phyloP scores from a whole-genome alignment of 78 protist species.

The Mantamonas sphyraenae region DNA sequence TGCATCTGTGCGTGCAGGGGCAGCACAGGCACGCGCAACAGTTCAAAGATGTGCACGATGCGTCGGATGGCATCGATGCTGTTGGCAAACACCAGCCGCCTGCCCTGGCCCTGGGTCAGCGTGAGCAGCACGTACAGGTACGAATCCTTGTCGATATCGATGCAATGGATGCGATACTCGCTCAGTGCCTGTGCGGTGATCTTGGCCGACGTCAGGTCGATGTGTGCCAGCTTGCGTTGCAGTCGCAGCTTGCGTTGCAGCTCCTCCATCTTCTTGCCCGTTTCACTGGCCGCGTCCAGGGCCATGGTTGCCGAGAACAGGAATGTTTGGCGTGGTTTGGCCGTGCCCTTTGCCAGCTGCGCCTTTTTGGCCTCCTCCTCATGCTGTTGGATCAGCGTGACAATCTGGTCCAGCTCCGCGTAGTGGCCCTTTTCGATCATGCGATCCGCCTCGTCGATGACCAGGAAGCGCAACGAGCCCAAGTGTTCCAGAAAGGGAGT shows the following conservation, averaged over 20 bases:
- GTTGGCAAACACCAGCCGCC: slow-evolving; percentile 64
- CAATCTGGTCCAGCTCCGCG: slow-evolving; percentile 31
- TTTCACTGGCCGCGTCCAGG: slow-evolving; percentile 10
- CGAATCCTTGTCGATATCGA: too few species aligned
- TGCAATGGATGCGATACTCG: too few species aligned
- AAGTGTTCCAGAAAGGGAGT: neutral
- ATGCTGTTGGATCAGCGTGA: neutral
- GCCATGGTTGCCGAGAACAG: neutral
- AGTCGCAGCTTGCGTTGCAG: too few species aligned
- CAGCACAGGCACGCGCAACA: slow-evolving; percentile 5
- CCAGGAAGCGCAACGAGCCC: slow-evolving; percentile 17
- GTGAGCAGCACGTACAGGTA: too few species aligned
- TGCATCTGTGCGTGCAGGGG: slow-evolving; percentile 53
- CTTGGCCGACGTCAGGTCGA: too few species aligned
- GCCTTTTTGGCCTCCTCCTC: neutral
- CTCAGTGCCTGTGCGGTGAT: too few species aligned
- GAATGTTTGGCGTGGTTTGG: too few species aligned
- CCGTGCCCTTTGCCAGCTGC: too few species aligned
- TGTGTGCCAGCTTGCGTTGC: too few species aligned
- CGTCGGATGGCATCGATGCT: slow-evolving; percentile 23
- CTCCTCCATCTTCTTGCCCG: too few species aligned
- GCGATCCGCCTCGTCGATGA: slow-evolving; percentile 67
- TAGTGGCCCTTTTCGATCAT: slow-evolving; percentile 42
- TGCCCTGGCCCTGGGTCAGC: too few species aligned
- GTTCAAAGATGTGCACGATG: slow-evolving; percentile 17